Base-by-base conservation (phyloP, 106 monocot genomes). In the Posidonia australis region DNA sequence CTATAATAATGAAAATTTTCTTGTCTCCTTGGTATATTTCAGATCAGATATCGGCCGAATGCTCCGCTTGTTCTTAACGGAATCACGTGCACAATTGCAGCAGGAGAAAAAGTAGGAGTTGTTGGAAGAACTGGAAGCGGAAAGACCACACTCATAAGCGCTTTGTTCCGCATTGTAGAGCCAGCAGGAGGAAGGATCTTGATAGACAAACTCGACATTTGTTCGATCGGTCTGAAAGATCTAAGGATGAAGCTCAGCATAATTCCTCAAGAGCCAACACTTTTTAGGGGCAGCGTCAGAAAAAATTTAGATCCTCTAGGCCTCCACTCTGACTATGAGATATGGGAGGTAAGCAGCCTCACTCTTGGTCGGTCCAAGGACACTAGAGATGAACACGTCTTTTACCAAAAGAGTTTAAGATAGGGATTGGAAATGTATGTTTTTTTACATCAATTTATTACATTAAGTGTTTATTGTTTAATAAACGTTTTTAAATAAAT, bases 251-350 rank as follows among this genome's bases (percentile, higher is more conserved):
- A 73, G 19, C 56, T 73, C 10, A 73, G 72, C 72, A 73, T 73
- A 46, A 73, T 73, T 31, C 72, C 72, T 55, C 72, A 73, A 65
- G 72, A 73, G 9, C 72, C 72, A 56, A 73, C 65, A 65, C 72
- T 73, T 31, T 73, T 73, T 55, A 54, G 36, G 46, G 65, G 72
- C 5, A 73, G 29, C 29, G 28, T 73, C 19, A 31, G 72, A 41
- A 73, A 53, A 20, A 73, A 73, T 44, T 46, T 73, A 30, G 72
- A 73, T 32, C 72, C 65, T 45, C 64, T 73, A 14, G 65, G 65
- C 29, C 29, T 65, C n/a, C 44, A 65, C 45, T 29, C 72, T 21
- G 72, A 73, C 44, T 6, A 47, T 13, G 72, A 73, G 57, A 73
- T 73, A 64, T 73, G 72, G 72, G 46, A 65, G 72, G 72, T 73